phyloP scores from a whole-genome alignment of 441 rosid species.

The Daphne laureola region DNA sequence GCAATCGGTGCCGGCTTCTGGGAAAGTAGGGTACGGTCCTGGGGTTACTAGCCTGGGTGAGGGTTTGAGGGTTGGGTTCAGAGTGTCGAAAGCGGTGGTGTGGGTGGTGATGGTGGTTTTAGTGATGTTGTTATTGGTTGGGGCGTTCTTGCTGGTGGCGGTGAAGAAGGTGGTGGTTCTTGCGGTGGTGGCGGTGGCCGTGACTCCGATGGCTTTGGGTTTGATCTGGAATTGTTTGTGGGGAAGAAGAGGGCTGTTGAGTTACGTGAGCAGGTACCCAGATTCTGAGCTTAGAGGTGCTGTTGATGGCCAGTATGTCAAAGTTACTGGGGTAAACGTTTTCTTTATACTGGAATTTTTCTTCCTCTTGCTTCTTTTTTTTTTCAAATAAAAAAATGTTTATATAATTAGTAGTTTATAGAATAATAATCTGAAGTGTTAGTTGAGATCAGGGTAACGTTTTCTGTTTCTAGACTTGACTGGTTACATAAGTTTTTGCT shows the following conservation, averaged over 20 bases:
- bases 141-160: constrained; percentile 66
- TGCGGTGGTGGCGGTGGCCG: constrained; percentile 49
- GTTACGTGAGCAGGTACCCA: constrained; percentile 50
- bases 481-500: too few relatives aligned
- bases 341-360: neutral
- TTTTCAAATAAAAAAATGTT: neutral
- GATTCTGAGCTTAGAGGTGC: constrained; percentile 88
- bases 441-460: too few relatives aligned
- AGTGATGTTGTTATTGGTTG: constrained; percentile 53
- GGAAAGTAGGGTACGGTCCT: constrained; percentile 63
- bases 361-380: neutral
- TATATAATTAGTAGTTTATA: neutral
- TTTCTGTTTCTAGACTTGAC: too few relatives aligned
- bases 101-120: constrained; percentile 63
- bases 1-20: constrained; percentile 20
- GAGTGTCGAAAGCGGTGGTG: constrained; percentile 63
- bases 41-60: constrained; percentile 65
- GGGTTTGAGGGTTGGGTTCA: constrained; percentile 59
- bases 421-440: too few relatives aligned
- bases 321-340: constrained; percentile 85
- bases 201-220: constrained; percentile 40
- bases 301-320: constrained; percentile 77
- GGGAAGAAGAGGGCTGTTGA: constrained; percentile 62
- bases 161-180: constrained; percentile 65
- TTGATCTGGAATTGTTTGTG: constrained; percentile 60